Evolutionary conservation across 441 rosid species (phyloP), one percentile per base, ranked within the genome.

Genomic region (Raphanus hybrid): DNA sequence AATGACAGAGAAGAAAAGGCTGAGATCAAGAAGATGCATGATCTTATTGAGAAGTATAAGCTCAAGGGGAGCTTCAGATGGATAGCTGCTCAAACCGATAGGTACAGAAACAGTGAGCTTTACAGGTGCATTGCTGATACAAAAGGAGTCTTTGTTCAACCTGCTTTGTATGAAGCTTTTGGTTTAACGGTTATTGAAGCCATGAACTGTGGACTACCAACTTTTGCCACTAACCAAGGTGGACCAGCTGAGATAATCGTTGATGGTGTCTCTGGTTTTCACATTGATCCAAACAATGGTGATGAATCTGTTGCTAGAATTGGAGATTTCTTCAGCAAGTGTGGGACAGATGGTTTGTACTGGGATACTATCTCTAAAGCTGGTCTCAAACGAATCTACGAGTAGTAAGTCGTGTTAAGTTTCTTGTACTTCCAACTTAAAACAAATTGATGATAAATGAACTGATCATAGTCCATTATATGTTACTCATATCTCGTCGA

Each of bases 171-270:
- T 71, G 99, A 95, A 81, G 98, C 97, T 65, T 95, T 95, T 70
- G 98, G 98, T 54, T 81, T 95, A 20, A 95, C 99, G 0, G 98
- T 95, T 66, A 90, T 93, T 1, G 98, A 95, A 83, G 99, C 98
- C 10, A 95, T 95, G 97, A 91, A 87, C 87, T 91, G 98, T 69
- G 98, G 99, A 60, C 76, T 95, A 0, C 97, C 99, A 11, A 93
- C 91, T 2, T 95, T 95, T 48, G 99, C 98, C 2, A 95, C 99
- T 1, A 88, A 89, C 70, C 90, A 95, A 85, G 98, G 98, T 43
- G 98, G 98, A 11, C 99, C 98, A 0, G 98, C 96, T 0, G 98
- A 95, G 86, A 93, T 93, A 15, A 90, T 93, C 16, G 90, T 95
- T 10, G 96, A 95, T 79, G 95, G 92, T 14, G 80, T 91, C 71